Conservation (phyloP, 495 filamentous ascomycete genomes). For the Parmelia sp. region DNA sequence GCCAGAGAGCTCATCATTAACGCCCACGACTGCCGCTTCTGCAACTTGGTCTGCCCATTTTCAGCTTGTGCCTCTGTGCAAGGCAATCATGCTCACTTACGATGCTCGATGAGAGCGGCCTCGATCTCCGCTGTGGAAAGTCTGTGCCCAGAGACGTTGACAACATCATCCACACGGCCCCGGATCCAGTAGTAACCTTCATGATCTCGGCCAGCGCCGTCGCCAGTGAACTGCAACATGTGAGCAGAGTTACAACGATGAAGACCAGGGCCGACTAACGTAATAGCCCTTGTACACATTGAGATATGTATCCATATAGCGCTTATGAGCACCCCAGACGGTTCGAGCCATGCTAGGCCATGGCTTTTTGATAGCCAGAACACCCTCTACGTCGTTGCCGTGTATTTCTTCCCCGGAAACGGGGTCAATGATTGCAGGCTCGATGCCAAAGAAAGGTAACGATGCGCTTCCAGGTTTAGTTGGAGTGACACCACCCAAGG, state of each 20-base stretch:
- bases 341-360: constrained; percentile 99
- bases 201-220: constrained; percentile 94
- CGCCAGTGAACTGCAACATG: constrained; percentile 80
- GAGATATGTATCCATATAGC: constrained; percentile 98
- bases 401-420: constrained; percentile 89
- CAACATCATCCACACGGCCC: constrained; percentile 95
- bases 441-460: constrained; percentile 88
- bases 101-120: constrained; percentile 89
- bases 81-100: constrained; percentile 36
- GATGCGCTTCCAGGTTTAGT: constrained; percentile 54
- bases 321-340: constrained; percentile 95
- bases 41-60: constrained; percentile 56
- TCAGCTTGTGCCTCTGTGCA: constrained; percentile 1
- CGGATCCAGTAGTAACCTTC: constrained; percentile 99
- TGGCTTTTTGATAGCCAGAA: constrained; percentile 94
- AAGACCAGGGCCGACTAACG: constrained; percentile 47
- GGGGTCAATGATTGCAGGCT: constrained; percentile 96
- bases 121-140: constrained; percentile 97
- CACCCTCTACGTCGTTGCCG: constrained; percentile 97
- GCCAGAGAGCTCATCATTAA: constrained; percentile 86
- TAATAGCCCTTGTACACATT: constrained; percentile 99
- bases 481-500: constrained; percentile 49
- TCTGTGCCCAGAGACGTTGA: constrained; percentile 94
- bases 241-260: constrained; percentile 5
- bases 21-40: constrained; percentile 93